Base-by-base conservation (phyloP, 345 rosid genomes). In the Litchi chinensis region DNA sequence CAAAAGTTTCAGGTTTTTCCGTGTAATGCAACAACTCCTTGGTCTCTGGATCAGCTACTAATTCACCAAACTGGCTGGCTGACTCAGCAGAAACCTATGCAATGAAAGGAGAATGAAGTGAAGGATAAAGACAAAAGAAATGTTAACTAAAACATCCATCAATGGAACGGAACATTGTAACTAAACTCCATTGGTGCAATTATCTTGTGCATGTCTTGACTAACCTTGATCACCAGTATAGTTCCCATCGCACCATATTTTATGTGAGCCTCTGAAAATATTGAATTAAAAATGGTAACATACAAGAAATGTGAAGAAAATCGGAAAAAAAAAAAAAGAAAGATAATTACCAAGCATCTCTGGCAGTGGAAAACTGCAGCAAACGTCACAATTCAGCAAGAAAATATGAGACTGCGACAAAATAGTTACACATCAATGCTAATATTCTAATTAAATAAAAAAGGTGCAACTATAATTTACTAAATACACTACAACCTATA, bases 1-100 rank as follows among this genome's bases (percentile, higher is more conserved):
- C 98, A 83, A 95, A 95, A 22, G 98, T 95, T 84, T 95, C 98
- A 10, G 98, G 98, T 86, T 93, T 95, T 85, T 95, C 98, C 1
- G 95, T 92, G 84, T 95, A 95, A 86, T 95, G 98, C 88, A 95
- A 86, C 82, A 95, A 80, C 79, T 95, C 98, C 59, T 95, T 90
- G 86, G 94, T 95, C 78, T 68, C 83, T 46, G 98, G 94, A 86
- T 95, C 98, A 74, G 98, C 94, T 21, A 95, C 92, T 84, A 95
- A 83, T 85, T 95, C 98, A 43, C 98, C 98, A 81, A 95, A 95
- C 76, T 95, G 93, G 80, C 87, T 92, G 6, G 98, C 98, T 79
- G 92, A 92, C 76, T 95, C 98, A 41, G 94, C 94, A 86, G 93
- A 95, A 75, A 93, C 98, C 98, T 95, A 77, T 9, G 8, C 48